These are phyloP conservation scores for Ophiocordyceps robertsii DNA, from an alignment of 2,329 filamentous ascomycete species.

Conservation along the genomic window DNA sequence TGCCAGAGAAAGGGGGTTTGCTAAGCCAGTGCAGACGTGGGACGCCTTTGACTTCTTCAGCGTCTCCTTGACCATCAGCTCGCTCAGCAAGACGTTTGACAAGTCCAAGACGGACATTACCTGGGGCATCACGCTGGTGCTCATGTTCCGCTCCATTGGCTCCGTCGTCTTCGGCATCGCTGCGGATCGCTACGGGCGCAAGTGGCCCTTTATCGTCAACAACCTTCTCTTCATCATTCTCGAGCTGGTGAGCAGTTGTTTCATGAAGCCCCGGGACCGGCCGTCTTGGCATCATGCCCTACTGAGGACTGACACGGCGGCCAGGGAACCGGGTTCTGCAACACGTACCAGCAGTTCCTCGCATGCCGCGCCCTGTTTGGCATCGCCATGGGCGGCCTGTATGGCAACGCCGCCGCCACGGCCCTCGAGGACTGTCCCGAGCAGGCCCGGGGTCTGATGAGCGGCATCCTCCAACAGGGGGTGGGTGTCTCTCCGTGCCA, in stretches of 20 bases:
- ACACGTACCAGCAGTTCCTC: conserved; percentile 58
- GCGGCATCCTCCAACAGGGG: conserved; percentile 63
- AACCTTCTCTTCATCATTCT: conserved; percentile 59
- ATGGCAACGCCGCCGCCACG: conserved; percentile 68
- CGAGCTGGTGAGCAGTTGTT: conserved; percentile 43
- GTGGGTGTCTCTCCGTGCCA: conserved; percentile 13
- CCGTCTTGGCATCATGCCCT: background rate
- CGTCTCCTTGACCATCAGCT: conserved; percentile 43
- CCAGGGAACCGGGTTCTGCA: conserved; percentile 52
- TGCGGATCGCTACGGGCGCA: conserved; percentile 42
- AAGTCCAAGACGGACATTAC: conserved; percentile 44
- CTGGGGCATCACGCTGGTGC: conserved; percentile 50
- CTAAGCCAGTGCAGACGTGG: conserved; percentile 31
- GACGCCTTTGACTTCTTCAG: conserved; percentile 57
- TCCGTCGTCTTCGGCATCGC: conserved; percentile 40
- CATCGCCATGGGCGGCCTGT: conserved; percentile 68
- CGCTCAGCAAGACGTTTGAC: conserved; percentile 38
- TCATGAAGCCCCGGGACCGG: background rate
- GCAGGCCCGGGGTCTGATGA: conserved; percentile 59
- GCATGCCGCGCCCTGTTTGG: conserved; percentile 65
- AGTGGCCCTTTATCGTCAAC: conserved; percentile 66
- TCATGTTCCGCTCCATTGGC: conserved; percentile 47
- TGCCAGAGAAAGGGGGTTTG: too few relatives aligned
- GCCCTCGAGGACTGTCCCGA: conserved; percentile 61
- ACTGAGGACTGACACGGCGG: too few relatives aligned